Evolutionary conservation across 1,284 basidiomycete species (phyloP).

Genomic region (Melampsora americana): DNA sequence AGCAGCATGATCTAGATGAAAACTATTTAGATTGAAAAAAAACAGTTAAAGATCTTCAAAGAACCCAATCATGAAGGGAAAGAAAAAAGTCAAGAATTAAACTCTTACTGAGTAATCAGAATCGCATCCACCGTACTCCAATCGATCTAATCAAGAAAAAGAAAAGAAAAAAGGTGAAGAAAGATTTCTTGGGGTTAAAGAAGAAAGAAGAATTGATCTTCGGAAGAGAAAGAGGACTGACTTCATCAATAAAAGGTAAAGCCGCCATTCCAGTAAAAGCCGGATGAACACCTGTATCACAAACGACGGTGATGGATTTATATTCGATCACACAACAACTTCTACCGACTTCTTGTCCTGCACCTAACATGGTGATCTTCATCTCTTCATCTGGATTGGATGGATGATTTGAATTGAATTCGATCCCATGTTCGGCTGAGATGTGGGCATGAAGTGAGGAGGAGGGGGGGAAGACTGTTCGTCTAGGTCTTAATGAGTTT

Average conservation of each 20-base stretch:
- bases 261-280: slow-evolving; percentile 91
- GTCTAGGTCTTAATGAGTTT: not conserved
- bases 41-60: slow-evolving; percentile 19
- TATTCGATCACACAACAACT: slow-evolving; percentile 96
- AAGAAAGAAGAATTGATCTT: not conserved
- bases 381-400: slow-evolving; percentile 48
- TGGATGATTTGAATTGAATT: slow-evolving; percentile 3
- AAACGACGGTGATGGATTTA: slow-evolving; percentile 86
- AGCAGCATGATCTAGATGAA: slow-evolving; percentile 96
- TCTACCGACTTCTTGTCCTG: slow-evolving; percentile 94
- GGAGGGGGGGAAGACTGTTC: not conserved
- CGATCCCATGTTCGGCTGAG: not conserved
- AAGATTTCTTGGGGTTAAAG: no score
- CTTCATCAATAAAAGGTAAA: slow-evolving; percentile 63
- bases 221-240: not conserved
- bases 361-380: slow-evolving; percentile 79
- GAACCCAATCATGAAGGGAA: not conserved
- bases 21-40: slow-evolving; percentile 61
- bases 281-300: slow-evolving; percentile 95
- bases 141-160: slow-evolving; percentile 83
- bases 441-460: not conserved
- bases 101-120: slow-evolving; percentile 84
- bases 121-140: slow-evolving; percentile 98
- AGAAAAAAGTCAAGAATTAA: slow-evolving; percentile 17
- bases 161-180: not conserved